phyloP scores from a whole-genome alignment of 2,329 filamentous ascomycete genomes.

The Scolecobasidium constrictum region DNA sequence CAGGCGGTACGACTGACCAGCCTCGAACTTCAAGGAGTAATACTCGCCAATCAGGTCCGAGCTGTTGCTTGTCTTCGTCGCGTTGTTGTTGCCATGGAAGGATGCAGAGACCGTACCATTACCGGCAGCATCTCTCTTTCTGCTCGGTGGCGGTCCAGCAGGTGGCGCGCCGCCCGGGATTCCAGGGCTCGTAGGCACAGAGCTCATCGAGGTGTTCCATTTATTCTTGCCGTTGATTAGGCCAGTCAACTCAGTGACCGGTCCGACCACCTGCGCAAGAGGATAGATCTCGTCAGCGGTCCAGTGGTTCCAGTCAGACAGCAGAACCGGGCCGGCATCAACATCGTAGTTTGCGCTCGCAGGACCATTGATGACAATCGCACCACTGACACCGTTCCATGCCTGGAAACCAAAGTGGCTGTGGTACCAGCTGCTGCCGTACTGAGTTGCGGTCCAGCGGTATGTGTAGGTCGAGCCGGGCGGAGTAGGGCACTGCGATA shows the following conservation, averaged over 20 bases:
- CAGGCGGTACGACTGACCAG: constrained; percentile 19
- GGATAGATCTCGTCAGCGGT: constrained; percentile 26
- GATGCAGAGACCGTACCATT: too few relatives aligned
- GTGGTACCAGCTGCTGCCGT: constrained; percentile 35
- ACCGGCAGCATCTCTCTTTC: too few relatives aligned
- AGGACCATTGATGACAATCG: constrained; percentile 32
- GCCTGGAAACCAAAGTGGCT: constrained; percentile 30
- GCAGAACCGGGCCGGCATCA: constrained; percentile 43
- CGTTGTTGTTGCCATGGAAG: constrained; percentile 10
- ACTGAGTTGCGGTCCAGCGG: constrained; percentile 26
- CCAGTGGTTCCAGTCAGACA: constrained; percentile 33
- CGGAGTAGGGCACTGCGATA: constrained; percentile 11
- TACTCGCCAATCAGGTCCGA: constrained; percentile 16
- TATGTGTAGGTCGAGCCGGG: constrained; percentile 18
- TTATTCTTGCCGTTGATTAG: constrained; percentile 35
- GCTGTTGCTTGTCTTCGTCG: too few relatives aligned
- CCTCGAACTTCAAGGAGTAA: constrained; percentile 17
- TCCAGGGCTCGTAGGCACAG: constrained; percentile 11
- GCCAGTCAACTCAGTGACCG: constrained; percentile 27
- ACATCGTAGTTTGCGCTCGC: constrained; percentile 39
- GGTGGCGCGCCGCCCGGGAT: background rate
- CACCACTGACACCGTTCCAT: constrained; percentile 30
- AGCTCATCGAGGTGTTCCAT: constrained; percentile 14
- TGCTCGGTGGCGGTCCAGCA: background rate
- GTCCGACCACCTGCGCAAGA: constrained; percentile 16